Conservation (phyloP, 2,329 filamentous ascomycete species). For the Phialophora verrucosa region DNA sequence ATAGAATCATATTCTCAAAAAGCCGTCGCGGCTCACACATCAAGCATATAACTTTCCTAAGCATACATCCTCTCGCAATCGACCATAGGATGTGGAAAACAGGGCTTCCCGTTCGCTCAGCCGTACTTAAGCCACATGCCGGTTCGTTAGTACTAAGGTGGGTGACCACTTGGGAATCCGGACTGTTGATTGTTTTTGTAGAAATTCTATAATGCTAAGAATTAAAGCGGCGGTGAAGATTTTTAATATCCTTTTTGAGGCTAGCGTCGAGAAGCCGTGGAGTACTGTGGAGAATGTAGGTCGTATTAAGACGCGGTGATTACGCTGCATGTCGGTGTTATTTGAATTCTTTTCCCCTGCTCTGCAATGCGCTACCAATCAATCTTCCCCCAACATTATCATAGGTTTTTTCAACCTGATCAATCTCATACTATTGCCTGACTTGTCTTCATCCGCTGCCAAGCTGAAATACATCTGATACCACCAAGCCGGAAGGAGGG, state of each 20-base stretch:
- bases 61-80: too few species aligned
- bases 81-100: too few species aligned
- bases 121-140: neutral
- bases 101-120: neutral
- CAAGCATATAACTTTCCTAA: too few species aligned
- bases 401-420: too few species aligned
- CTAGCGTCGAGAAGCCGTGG: too few species aligned
- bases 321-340: neutral
- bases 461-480: neutral
- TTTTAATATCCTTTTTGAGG: neutral
- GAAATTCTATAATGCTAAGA: neutral
- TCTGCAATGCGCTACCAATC: neutral
- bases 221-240: neutral
- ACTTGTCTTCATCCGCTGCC: neutral
- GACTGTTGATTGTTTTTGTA: neutral
- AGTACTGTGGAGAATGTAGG: neutral
- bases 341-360: neutral
- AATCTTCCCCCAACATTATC: neutral
- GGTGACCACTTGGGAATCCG: constrained; percentile 1
- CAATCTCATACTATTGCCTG: too few species aligned
- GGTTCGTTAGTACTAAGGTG: neutral
- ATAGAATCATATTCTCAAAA: too few species aligned
- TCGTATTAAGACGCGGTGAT: neutral
- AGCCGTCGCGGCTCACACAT: too few species aligned
- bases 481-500: neutral